Evolutionary conservation across 345 rosid genomes (phyloP), one percentile per base, ranked within the genome.

Genomic region (Boechera retrofracta): DNA sequence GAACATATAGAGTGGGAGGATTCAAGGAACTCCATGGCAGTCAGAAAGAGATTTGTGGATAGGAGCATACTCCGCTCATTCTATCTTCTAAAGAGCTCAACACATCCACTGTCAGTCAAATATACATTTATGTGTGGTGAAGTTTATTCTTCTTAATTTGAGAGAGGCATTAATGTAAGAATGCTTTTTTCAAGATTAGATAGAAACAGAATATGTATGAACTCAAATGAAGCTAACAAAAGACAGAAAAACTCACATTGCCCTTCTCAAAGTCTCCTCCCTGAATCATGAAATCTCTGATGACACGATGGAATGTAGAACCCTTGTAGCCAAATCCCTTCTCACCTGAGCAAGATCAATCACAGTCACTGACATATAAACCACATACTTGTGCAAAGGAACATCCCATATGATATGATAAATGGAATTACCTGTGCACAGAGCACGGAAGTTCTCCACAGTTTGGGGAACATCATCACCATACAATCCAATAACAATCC

Each of bases 261-360:
- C 95, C 99, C 76, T 91, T 91, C 44, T 96, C 99, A 58, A 93
- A 96, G 79, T 96, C 98, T 18, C 99, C 99, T 76, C 99, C 99
- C 75, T 93, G 99, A 81, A 95, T 95, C 99, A 95, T 90, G 84
- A 92, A 95, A 86, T 96, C 98, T 67, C 82, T 89, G 76, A 96
- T 96, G 60, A 93, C 97, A 55, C 99, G 98, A 75, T 96, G 99
- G 68, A 96, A 86, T 0, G 87, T 28, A 1, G 93, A 93, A 71
- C 86, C 87, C 68, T 91, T 96, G 83, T 80, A 96, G 4, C 99
- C 98, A 58, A 93, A 96, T n/a, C 99, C 97, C 73, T 91, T 96
- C 76, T 96, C 99, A 62, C 99, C 98, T 95, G 67, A 78, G 55
- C 52, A 62, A 76, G 36, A 80, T 52, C 29, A 36, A 42, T 49